These are phyloP conservation scores for Cerrena zonata DNA, from an alignment of 1,284 basidiomycete genomes.

Conservation along the genomic window DNA sequence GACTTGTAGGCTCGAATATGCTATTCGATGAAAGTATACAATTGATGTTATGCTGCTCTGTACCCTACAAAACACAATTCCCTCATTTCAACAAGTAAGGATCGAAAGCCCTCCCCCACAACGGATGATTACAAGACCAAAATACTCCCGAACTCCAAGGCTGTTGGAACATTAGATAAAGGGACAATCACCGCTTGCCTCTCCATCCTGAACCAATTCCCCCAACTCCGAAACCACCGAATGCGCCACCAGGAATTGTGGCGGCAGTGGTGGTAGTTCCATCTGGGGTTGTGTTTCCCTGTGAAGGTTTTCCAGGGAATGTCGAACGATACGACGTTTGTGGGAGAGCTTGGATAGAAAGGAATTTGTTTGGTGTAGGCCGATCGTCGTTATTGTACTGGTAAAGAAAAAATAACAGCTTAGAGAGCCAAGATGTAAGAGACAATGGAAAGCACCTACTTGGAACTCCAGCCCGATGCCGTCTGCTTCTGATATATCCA, in stretches of 20 bases:
- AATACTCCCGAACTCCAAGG: background rate
- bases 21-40: background rate
- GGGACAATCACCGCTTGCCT: constrained; percentile 16
- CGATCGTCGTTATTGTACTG: constrained; percentile 80
- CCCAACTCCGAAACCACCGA: constrained; percentile 31
- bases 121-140: too few species aligned
- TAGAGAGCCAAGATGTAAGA: background rate
- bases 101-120: too few species aligned
- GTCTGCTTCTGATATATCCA: constrained; percentile 76
- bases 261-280: constrained; percentile 30
- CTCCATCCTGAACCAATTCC: constrained; percentile 30
- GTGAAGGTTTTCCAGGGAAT: constrained; percentile 38
- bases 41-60: background rate
- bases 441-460: constrained; percentile 39
- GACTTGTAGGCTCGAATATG: too few species aligned
- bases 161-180: background rate
- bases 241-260: constrained; percentile 24
- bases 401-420: background rate
- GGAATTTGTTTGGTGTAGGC: constrained; percentile 70
- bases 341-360: constrained; percentile 69
- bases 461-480: constrained; percentile 85
- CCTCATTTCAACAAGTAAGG: too few species aligned
- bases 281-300: constrained; percentile 25
- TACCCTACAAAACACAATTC: background rate
- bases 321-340: constrained; percentile 57